Evolutionary conservation across 257 asterid genomes (phyloP).

Genomic region (Rehmannia glutinosa): DNA sequence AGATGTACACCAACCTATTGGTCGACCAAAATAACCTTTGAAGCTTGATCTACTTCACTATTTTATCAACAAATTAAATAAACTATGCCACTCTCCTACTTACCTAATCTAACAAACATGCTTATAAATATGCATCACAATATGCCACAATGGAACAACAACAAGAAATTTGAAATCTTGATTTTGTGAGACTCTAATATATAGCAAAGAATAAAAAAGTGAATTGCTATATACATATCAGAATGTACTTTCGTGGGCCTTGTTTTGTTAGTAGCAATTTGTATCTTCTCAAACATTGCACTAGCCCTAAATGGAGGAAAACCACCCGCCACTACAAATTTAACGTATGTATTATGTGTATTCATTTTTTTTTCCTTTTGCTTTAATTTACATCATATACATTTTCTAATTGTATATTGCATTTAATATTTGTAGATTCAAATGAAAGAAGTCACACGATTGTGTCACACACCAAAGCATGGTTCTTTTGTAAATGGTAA

Average conservation of each 20-base stretch:
- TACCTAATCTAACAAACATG: conserved; percentile 22
- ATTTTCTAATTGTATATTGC: background rate
- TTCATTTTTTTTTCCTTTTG: too few relatives aligned
- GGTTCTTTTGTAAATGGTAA: conserved; percentile 49
- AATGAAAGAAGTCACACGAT: conserved; percentile 39
- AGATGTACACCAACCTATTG: conserved; percentile 24
- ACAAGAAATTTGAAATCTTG: conserved; percentile 5
- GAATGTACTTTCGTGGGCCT: background rate
- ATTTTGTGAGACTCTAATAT: too few relatives aligned
- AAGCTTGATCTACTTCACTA: conserved; percentile 2
- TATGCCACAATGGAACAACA: conserved; percentile 6
- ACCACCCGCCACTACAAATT: conserved; percentile 41
- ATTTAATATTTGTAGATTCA: conserved; percentile 26
- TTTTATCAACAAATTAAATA: background rate
- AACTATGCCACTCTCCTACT: background rate
- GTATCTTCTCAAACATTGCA: conserved; percentile 15
- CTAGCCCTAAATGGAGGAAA: conserved; percentile 5
- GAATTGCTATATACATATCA: background rate
- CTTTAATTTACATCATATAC: background rate
- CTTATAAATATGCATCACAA: conserved; percentile 12
- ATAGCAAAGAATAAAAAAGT: too few relatives aligned
- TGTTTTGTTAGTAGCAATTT: conserved; percentile 21
- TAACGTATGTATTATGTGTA: conserved; percentile 27
- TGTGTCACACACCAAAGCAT: conserved; percentile 53
- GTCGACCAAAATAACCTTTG: conserved; percentile 11